Percentiles rank a stretch among this genome's conserved stretches.
Evolutionary conservation across 345 rosid species (phyloP).

Genomic region (Citrus cavaleriei): DNA sequence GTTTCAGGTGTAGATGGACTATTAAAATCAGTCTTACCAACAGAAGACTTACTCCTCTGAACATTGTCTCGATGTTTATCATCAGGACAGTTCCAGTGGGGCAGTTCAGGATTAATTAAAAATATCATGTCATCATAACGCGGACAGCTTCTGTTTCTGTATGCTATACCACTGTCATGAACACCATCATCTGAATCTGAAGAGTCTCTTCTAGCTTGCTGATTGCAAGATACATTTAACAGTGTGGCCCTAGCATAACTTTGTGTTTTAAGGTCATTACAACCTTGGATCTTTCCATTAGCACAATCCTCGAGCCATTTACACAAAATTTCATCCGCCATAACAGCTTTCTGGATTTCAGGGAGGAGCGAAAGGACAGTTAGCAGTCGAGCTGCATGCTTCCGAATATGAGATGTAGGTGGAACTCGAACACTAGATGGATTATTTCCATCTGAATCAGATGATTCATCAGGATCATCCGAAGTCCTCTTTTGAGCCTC

Average conservation of each 20-base stretch:
- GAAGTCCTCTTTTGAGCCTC: constrained; percentile 53
- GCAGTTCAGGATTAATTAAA: constrained; percentile 75
- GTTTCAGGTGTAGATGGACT: constrained; percentile 19
- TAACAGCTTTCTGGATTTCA: constrained; percentile 61
- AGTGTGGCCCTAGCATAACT: constrained; percentile 91
- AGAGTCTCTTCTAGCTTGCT: constrained; percentile 29
- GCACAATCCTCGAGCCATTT: constrained; percentile 98
- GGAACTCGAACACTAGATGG: constrained; percentile 74
- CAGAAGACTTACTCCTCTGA: constrained; percentile 23
- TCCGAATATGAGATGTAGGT: constrained; percentile 82
- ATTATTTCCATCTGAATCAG: constrained; percentile 38
- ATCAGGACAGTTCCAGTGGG: constrained; percentile 77
- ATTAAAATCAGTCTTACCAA: constrained; percentile 27
- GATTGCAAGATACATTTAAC: constrained; percentile 65
- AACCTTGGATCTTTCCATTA: constrained; percentile 60
- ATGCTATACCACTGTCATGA: constrained; percentile 32
- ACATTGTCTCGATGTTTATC: constrained; percentile 26
- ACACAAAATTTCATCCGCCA: constrained; percentile 68
- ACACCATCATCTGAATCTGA: constrained; percentile 21
- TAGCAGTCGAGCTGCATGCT: constrained; percentile 90
- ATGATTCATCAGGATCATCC: constrained; percentile 40
- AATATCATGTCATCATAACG: constrained; percentile 68
- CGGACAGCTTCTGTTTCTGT: constrained; percentile 48
- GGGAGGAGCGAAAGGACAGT: constrained; percentile 83
- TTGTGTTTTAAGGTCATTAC: constrained; percentile 74